phyloP scores from a whole-genome alignment of 306 rosid species.

The Malus fusca region DNA sequence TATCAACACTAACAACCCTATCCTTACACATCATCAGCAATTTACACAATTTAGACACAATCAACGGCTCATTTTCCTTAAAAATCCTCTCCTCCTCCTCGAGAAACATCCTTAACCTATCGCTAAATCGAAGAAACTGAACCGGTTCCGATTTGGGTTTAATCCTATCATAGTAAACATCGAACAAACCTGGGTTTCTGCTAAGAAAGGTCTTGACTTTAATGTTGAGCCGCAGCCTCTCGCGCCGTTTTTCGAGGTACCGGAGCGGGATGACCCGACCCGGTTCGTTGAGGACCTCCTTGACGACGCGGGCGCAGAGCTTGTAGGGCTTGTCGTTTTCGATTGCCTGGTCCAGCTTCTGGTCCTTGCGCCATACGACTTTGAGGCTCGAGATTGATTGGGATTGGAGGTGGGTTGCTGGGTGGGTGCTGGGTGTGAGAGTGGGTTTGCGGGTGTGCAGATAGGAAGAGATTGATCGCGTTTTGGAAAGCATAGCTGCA shows the following conservation, averaged over 20 bases:
- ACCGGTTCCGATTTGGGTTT: constrained; percentile 70
- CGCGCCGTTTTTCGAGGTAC: constrained; percentile 61
- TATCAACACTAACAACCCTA: constrained; percentile 61
- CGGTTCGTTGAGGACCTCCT: constrained; percentile 58
- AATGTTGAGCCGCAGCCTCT: constrained; percentile 55
- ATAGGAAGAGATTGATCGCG: constrained; percentile 13
- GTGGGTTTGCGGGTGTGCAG: constrained; percentile 2
- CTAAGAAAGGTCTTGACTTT: constrained; percentile 35
- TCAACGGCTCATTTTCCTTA: constrained; percentile 38
- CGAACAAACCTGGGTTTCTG: constrained; percentile 61
- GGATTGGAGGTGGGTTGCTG: constrained; percentile 3
- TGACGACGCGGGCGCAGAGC: constrained; percentile 50
- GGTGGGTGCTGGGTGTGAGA: constrained; percentile 2
- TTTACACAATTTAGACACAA: constrained; percentile 65
- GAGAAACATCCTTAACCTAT: constrained; percentile 40
- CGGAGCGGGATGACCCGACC: constrained; percentile 53
- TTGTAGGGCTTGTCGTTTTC: constrained; percentile 58
- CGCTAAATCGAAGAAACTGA: constrained; percentile 39
- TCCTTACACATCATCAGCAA: constrained; percentile 73
- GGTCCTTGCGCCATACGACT: constrained; percentile 85
- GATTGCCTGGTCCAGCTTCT: constrained; percentile 56
- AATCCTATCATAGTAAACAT: constrained; percentile 49
- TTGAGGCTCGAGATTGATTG: constrained; percentile 60
- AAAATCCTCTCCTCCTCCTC: constrained; percentile 42
- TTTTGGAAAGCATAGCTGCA: constrained; percentile 37